Conservation (phyloP, 345 rosid species). For the Melaleuca alternifolia region DNA sequence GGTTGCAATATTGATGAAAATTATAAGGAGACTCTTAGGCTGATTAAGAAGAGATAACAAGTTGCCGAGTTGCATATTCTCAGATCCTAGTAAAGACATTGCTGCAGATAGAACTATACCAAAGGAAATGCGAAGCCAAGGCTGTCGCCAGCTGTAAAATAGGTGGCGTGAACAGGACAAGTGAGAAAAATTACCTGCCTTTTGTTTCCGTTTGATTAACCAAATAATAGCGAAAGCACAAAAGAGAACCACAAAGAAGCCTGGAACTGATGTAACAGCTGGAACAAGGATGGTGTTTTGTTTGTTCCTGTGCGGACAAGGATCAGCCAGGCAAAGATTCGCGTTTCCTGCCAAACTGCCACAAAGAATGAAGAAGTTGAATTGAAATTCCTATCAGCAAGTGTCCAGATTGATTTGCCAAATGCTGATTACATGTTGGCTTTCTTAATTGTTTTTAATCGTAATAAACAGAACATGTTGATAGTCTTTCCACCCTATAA, state of each 20-base stretch:
- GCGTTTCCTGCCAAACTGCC: slow-evolving; percentile 25
- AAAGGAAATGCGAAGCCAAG: not conserved
- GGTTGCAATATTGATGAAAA: not conserved
- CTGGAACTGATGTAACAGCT: not conserved
- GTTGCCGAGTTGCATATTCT: not conserved
- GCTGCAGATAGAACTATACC: not conserved
- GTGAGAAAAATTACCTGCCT: not conserved
- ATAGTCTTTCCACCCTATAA: not conserved
- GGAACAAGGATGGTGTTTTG: not conserved
- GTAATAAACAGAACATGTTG: not conserved
- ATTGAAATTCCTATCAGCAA: not conserved
- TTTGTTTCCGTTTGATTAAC: not conserved
- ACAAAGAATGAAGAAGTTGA: not conserved
- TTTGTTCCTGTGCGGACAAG: slow-evolving; percentile 1
- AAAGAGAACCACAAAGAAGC: not conserved
- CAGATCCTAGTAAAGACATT: not conserved
- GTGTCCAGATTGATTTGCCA: not conserved
- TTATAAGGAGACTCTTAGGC: not conserved
- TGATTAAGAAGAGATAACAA: not conserved
- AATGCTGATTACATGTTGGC: not conserved
- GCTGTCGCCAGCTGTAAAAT: rapidly evolving
- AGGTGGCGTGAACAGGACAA: not conserved
- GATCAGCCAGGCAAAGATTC: slow-evolving; percentile 1
- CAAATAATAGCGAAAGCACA: not conserved
- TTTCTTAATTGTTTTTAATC: not conserved